phyloP scores from a whole-genome alignment of 2,329 filamentous ascomycete species.

The Xylogone sp. region DNA sequence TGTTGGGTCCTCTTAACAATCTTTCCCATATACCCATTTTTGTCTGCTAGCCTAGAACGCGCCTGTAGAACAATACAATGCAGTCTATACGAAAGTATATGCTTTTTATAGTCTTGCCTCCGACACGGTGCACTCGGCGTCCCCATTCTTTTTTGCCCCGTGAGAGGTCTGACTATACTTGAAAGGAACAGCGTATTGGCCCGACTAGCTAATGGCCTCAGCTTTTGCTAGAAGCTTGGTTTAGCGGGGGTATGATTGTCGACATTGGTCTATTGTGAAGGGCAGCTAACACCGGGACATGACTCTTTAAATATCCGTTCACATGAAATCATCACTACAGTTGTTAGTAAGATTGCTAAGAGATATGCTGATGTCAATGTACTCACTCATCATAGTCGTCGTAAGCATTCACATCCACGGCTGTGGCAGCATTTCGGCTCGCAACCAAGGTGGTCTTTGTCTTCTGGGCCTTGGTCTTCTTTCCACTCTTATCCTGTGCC shows the following conservation, averaged over 20 bases:
- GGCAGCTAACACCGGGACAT: conserved; percentile 1
- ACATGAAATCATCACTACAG: conserved; percentile 68
- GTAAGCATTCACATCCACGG: conserved; percentile 72
- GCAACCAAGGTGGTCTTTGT: conserved; percentile 83
- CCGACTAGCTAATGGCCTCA: neutral
- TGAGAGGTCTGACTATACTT: conserved; percentile 14
- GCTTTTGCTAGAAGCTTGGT: neutral
- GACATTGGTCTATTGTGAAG: neutral
- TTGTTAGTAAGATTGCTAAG: conserved; percentile 14
- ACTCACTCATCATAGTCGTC: conserved; percentile 85
- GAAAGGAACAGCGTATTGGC: conserved; percentile 3
- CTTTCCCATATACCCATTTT: neutral
- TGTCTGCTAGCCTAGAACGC: neutral
- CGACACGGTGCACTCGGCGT: neutral
- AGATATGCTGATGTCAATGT: neutral
- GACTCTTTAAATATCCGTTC: conserved; percentile 33
- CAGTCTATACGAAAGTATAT: neutral
- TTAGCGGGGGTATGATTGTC: neutral
- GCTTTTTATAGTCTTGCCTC: neutral
- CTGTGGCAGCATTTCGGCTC: conserved; percentile 47
- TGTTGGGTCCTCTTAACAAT: neutral
- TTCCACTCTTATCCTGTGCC: conserved; percentile 84
- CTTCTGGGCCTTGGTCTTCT: conserved; percentile 97
- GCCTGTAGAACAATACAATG: neutral
- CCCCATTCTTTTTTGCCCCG: neutral